Conservation (phyloP, 495 filamentous ascomycete species). For the Hypoxylon rickii region DNA sequence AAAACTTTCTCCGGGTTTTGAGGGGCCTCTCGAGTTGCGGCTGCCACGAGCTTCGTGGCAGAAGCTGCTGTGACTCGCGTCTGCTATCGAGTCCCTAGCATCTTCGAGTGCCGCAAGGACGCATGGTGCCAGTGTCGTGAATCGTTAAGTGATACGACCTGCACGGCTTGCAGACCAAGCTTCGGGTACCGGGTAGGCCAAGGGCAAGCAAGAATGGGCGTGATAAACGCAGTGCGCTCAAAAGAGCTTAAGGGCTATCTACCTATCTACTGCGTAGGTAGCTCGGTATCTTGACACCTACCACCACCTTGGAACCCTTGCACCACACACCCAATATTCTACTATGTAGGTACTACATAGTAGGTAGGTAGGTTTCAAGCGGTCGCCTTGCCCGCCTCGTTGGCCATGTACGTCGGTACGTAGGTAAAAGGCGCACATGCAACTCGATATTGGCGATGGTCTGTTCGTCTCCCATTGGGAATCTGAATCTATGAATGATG, state of each 20-base stretch:
- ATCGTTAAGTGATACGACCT: neutral
- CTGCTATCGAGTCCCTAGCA: slow-evolving; percentile 6
- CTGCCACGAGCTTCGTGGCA: slow-evolving; percentile 18
- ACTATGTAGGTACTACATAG: too few species aligned
- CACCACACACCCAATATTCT: too few species aligned
- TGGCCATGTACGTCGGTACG: neutral
- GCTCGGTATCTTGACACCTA: too few species aligned
- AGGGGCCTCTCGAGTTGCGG: neutral
- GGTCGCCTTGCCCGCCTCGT: slow-evolving; percentile 3
- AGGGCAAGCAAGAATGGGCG: slow-evolving; percentile 9
- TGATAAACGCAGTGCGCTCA: slow-evolving; percentile 10
- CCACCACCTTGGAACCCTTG: too few species aligned
- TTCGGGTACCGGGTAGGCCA: too few species aligned
- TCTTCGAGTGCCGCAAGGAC: slow-evolving; percentile 1
- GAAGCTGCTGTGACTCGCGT: slow-evolving; percentile 8
- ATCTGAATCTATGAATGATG: slow-evolving; percentile 36
- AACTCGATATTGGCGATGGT: slow-evolving; percentile 26
- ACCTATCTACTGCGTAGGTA: too few species aligned
- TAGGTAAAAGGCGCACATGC: slow-evolving; percentile 21
- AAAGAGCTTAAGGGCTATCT: too few species aligned
- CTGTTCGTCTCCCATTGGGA: slow-evolving; percentile 27
- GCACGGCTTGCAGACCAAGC: slow-evolving; percentile 15
- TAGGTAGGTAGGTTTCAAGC: too few species aligned
- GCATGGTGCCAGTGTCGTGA: slow-evolving; percentile 5
- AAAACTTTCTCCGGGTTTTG: too few species aligned